phyloP scores from a whole-genome alignment of 2,329 filamentous ascomycete genomes.

The Penicillium verrucosum region DNA sequence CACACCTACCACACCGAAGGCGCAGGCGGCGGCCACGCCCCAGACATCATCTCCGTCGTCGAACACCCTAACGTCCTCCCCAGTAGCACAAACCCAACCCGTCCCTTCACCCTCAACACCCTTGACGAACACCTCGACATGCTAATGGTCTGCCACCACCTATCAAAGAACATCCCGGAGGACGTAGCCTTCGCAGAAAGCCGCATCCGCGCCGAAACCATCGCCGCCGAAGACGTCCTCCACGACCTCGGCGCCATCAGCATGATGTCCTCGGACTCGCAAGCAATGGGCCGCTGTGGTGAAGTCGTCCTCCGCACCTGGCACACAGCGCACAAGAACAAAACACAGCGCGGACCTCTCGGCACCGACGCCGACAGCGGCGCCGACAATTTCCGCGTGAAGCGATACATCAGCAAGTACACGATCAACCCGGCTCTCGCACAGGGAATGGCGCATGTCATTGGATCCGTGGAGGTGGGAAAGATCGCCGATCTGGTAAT shows the following conservation, averaged over 20 bases:
- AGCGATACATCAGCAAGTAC: slow-evolving; percentile 91
- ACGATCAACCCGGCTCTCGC: slow-evolving; percentile 91
- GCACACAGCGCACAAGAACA: slow-evolving; percentile 98
- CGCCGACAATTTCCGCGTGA: slow-evolving; percentile 88
- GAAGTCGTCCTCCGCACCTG: slow-evolving; percentile 91
- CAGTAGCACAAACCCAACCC: slow-evolving; percentile 85
- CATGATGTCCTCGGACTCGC: slow-evolving; percentile 95
- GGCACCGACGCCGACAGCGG: slow-evolving; percentile 73
- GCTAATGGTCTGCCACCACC: slow-evolving; percentile 96
- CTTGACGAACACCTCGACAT: slow-evolving; percentile 96
- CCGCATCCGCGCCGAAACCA: slow-evolving; percentile 91
- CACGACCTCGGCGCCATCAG: slow-evolving; percentile 93
- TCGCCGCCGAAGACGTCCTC: slow-evolving; percentile 92
- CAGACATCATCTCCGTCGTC: slow-evolving; percentile 92
- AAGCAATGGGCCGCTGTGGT: slow-evolving; percentile 94
- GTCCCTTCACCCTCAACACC: slow-evolving; percentile 87
- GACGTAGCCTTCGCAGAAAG: slow-evolving; percentile 94
- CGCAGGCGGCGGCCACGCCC: slow-evolving; percentile 89
- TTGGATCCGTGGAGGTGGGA: slow-evolving; percentile 83
- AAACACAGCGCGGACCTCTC: slow-evolving; percentile 72
- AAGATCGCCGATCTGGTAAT: slow-evolving; percentile 87
- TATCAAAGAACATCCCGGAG: slow-evolving; percentile 88
- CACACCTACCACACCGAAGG: slow-evolving; percentile 98
- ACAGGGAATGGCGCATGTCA: slow-evolving; percentile 82
- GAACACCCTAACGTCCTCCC: slow-evolving; percentile 86